A percentile compares a stretch with the other conserved stretches of the same genome.
Conservation (phyloP, 1,284 basidiomycete species). For the Entoloma clypeatum region DNA sequence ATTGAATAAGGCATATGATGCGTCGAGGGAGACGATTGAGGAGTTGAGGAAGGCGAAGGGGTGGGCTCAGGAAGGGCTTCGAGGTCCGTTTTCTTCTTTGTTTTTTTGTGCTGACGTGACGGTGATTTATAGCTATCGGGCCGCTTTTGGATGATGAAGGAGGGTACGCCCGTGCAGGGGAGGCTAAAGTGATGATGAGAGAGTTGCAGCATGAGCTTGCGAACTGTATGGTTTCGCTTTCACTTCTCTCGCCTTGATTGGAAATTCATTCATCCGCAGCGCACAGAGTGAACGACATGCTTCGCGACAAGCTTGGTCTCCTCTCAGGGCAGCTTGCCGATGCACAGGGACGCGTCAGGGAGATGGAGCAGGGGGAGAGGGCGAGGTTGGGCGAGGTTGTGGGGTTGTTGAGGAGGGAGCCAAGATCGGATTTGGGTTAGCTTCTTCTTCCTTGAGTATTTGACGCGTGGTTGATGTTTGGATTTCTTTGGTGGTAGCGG, state of each 20-base stretch:
- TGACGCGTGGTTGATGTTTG: background rate
- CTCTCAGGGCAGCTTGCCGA: slow-evolving; percentile 43
- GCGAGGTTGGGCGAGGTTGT: slow-evolving; percentile 28
- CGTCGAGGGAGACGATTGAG: slow-evolving; percentile 16
- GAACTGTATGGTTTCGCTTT: slow-evolving; percentile 21
- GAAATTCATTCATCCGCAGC: slow-evolving; percentile 30
- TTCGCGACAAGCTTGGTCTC: slow-evolving; percentile 47
- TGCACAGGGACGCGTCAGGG: slow-evolving; percentile 34
- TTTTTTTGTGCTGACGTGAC: background rate
- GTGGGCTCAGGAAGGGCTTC: slow-evolving; percentile 13
- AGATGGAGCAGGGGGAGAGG: slow-evolving; percentile 36
- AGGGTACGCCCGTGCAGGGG: slow-evolving; percentile 23
- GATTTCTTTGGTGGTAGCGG: slow-evolving; percentile 25
- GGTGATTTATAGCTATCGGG: slow-evolving; percentile 25
- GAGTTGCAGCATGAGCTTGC: slow-evolving; percentile 36
- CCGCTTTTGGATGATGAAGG: slow-evolving; percentile 30
- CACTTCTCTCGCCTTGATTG: background rate
- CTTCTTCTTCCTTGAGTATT: background rate
- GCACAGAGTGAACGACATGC: slow-evolving; percentile 47
- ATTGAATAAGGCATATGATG: slow-evolving; percentile 24
- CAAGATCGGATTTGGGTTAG: background rate
- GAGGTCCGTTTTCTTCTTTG: slow-evolving; percentile 10
- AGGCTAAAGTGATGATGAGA: slow-evolving; percentile 32
- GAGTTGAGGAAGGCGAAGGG: slow-evolving; percentile 16
- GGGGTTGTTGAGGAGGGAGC: background rate